Evolutionary conservation across 345 rosid genomes (phyloP), one percentile per base, ranked within the genome.

Genomic region (Reutealis trisperma): DNA sequence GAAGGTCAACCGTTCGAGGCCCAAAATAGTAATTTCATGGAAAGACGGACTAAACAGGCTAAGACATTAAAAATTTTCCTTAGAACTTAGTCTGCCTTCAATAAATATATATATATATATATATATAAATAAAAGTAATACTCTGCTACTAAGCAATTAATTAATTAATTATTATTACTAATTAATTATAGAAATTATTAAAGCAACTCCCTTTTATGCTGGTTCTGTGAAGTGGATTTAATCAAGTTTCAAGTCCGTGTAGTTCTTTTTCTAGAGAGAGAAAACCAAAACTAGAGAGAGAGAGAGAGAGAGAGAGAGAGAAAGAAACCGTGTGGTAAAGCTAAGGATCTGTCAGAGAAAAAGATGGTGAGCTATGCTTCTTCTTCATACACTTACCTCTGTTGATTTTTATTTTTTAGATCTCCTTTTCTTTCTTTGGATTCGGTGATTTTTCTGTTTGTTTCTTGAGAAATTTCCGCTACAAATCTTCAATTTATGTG

Each of bases 161-260:
- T 47, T 70, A 25, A 51, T 19, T 19, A 44, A 30, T 19, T 30
- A 32, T 34, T 6, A 34, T 1, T 34, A 3, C 41, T 34, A 34
- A 34, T 34, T 3, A 37, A 37, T 37, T 37, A 37, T 4, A 37
- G 41, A 24, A 21, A 73, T 10, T 61, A 45, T 21, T 32, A 62
- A 62, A 64, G 59, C 68, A 62, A 11, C 59, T 11, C 3, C 25
- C 13, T 62, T 72, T 72, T 49, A 30, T 62, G 76, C 45, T 27
- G 2, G 60, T 47, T 32, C 57, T 37, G 16, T 67, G 47, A 78
- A 78, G 32, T 54, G 72, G 79, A 84, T 86, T 84, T 84, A 78
- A 86, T 78, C 42, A 18, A 14, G 52, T 19, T 76, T 71, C 47
- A 77, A 65, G 82, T 78, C 82, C 82, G 78, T 57, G 21, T 6